Evolutionary conservation across 2,329 filamentous ascomycete species (phyloP).

Genomic region (Sarocladium kiliense): DNA sequence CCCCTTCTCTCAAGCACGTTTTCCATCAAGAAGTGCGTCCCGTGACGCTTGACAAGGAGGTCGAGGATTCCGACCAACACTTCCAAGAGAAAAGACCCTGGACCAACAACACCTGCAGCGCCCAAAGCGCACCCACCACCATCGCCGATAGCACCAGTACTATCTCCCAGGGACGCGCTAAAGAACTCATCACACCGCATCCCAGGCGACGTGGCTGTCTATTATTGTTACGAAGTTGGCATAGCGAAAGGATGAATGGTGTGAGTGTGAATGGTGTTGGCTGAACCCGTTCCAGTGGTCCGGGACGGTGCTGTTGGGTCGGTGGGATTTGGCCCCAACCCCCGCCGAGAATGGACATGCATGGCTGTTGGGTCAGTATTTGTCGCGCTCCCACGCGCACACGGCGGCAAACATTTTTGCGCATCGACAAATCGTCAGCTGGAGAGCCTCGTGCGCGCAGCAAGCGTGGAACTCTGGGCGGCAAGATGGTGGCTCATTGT

Average conservation of each 20-base stretch:
- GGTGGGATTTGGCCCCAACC: background rate
- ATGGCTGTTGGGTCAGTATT: conserved; percentile 2
- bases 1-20: background rate
- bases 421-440: background rate
- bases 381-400: background rate
- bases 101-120: background rate
- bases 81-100: background rate
- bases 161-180: background rate
- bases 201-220: background rate
- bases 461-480: background rate
- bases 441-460: background rate
- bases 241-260: background rate
- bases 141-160: background rate
- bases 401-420: background rate
- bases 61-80: background rate
- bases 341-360: background rate
- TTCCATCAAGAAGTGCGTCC: background rate
- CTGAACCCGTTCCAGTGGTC: background rate
- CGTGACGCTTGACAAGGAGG: no score
- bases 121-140: background rate
- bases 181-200: background rate
- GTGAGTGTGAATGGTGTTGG: background rate
- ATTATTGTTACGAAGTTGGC: background rate
- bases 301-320: conserved; percentile 1
- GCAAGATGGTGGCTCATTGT: background rate